Evolutionary conservation across 78 protist genomes (phyloP).

Genomic region (Anaeramoeba flamelloides): DNA sequence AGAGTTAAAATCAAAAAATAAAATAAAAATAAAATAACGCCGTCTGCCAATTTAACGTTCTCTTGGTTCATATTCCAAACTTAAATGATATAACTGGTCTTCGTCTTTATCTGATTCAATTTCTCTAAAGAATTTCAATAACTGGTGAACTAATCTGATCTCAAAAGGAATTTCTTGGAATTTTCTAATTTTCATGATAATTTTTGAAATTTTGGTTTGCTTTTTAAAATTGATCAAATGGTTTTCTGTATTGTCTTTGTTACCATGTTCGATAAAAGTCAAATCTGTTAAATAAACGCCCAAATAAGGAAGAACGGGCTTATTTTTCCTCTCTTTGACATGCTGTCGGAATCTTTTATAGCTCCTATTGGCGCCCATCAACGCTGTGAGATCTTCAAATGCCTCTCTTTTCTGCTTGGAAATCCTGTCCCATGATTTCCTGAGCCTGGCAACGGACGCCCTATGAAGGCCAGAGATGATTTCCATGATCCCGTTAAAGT

Average conservation of each 20-base stretch:
- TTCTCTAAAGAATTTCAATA: not conserved
- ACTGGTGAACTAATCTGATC: not conserved
- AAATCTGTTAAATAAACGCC: not conserved
- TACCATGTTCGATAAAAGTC: not conserved
- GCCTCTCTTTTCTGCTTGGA: not conserved
- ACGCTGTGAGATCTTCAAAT: not conserved
- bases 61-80: not conserved
- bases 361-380: not conserved
- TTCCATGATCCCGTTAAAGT: slow-evolving; percentile 9
- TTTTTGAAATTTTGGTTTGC: not conserved
- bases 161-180: not conserved
- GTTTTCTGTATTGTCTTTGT: not conserved
- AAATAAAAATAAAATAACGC: too few relatives aligned
- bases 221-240: not conserved
- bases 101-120: not conserved
- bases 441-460: not conserved
- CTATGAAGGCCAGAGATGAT: not conserved
- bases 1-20: too few relatives aligned
- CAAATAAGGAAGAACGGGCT: not conserved
- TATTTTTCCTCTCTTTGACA: not conserved
- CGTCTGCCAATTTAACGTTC: too few relatives aligned
- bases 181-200: not conserved
- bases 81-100: not conserved
- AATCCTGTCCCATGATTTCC: not conserved
- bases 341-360: not conserved